phyloP scores from a whole-genome alignment of 306 rosid genomes.

The Mimosa pudica region DNA sequence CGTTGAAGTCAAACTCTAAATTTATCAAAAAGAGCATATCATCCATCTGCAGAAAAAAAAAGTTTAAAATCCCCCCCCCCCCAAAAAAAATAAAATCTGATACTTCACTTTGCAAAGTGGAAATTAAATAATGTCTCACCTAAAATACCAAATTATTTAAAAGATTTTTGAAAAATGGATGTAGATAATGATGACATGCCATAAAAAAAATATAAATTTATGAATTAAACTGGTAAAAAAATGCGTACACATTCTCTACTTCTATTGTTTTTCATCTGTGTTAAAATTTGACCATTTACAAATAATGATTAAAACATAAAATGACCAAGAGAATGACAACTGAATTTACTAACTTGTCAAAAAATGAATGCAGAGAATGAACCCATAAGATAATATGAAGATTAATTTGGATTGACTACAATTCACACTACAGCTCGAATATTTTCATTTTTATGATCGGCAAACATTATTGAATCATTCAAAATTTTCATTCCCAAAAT shows the following conservation, averaged over 20 bases:
- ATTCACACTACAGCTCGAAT: not conserved
- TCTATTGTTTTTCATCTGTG: not conserved
- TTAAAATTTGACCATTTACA: not conserved
- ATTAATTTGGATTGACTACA: not conserved
- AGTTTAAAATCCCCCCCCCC: too few relatives aligned
- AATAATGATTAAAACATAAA: not conserved
- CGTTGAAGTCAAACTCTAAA: too few relatives aligned
- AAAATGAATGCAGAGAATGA: not conserved
- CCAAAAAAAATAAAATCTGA: too few relatives aligned
- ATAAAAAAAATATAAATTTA: not conserved
- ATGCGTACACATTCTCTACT: not conserved
- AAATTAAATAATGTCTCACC: too few relatives aligned
- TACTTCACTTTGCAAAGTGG: too few relatives aligned
- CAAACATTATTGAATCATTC: not conserved
- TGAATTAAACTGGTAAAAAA: not conserved
- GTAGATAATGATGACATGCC: not conserved
- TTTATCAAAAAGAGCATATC: too few relatives aligned
- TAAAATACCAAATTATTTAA: too few relatives aligned
- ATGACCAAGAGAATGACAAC: not conserved
- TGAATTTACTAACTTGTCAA: not conserved
- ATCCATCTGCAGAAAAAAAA: too few relatives aligned
- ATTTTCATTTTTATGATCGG: not conserved
- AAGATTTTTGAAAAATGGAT: not conserved
- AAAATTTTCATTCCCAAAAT: not conserved
- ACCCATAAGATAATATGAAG: not conserved